Evolutionary conservation across 768 basidiomycete species (phyloP), one percentile per base, ranked within the genome.

Genomic region (Russula dissimulans): DNA sequence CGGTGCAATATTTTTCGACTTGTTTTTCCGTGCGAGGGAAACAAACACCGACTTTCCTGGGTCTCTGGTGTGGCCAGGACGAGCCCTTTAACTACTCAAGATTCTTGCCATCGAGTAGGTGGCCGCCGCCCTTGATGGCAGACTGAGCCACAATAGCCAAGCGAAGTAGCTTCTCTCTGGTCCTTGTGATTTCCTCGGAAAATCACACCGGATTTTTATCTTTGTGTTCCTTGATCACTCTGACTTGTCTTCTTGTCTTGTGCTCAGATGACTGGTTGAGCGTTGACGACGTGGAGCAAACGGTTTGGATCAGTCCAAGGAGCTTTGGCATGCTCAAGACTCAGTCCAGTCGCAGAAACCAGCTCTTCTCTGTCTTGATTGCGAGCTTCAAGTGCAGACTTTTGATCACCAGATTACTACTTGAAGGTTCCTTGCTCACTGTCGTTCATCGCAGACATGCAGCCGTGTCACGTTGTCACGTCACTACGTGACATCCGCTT

Each of bases 391-490:
- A 29, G 55, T 50, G 53, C 49, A 48, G 49, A 31, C 22, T 41
- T n/a, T 61, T 57, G 60, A 47, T 57, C 45, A 47, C 52, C 51
- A 57, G 55, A 46, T 57, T 26, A 26, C 22, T 29, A 18, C 56
- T 61, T 61, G 60, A 61, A 52, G 51, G 50, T 52, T 38, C 53
- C 55, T 61, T 61, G 60, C 56, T 61, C 50, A 44, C 39, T 12
- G 60, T 57, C 50, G 60, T 61, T 61, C 56, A 61, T 46, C 36
- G 50, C 60, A 61, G 39, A 61, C 60, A 61, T 47, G 56, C 8
- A 50, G 39, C 55, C 56, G 29, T 52, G 60, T 61, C 60, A 61
- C 60, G 41, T 18, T 57, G 60, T 61, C 60, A 61, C 60, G 60
- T 57, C 46, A 53, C 45, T 31, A 53, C 55, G 60, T 61, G 60